Base-by-base conservation (phyloP, 768 basidiomycete species). In the Gymnopilus junonius region DNA sequence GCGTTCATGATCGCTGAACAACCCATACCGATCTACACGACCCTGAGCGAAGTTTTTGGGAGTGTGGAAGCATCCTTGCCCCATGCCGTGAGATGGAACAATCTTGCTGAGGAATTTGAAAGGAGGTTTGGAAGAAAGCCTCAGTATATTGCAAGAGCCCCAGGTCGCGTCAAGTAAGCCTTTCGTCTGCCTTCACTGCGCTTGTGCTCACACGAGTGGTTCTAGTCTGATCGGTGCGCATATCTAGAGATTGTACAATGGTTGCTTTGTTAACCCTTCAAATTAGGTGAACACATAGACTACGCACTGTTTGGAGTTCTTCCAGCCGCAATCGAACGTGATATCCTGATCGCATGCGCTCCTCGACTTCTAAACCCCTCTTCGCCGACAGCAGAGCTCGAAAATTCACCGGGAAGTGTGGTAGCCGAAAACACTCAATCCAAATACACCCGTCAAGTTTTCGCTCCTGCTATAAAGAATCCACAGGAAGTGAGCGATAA, bases 301-400 rank as follows among this genome's bases (percentile, higher is more conserved):
- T 94, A 94, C 67, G 86, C 89, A 0, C 78, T 93, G 27, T 93
- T 94, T 67, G 93, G 93, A 3, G 92, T 92, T 8, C 82, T 95
- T 35, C 94, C 93, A 15, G 84, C 89, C n/a, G 94, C 93, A 0
- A 84, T 95, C 39, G 93, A 94, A 66, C 86, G 86, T 55, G 94
- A 94, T 73, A 89, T 94, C 67, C 80, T 95, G 55, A 89, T 95
- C 59, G 93, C 93, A 0, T 88, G 85, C 75, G 87, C 83, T 32
- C 82, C 82, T n/a, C 82, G 80, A 27, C 68, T 72, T 37, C 73
- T 68, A 10, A 70, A 58, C 43, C 50, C 65, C 21, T 59, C 62
- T n/a, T 67, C 62, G 32, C 70, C 68, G 20, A 21, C 31, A n/a
- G 15, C 51, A 15, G 32, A 63, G 34, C 21, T 64, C 23, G 71